Base-by-base conservation (phyloP, 352 stramenopile genomes). In the Blastocystis sp. region DNA sequence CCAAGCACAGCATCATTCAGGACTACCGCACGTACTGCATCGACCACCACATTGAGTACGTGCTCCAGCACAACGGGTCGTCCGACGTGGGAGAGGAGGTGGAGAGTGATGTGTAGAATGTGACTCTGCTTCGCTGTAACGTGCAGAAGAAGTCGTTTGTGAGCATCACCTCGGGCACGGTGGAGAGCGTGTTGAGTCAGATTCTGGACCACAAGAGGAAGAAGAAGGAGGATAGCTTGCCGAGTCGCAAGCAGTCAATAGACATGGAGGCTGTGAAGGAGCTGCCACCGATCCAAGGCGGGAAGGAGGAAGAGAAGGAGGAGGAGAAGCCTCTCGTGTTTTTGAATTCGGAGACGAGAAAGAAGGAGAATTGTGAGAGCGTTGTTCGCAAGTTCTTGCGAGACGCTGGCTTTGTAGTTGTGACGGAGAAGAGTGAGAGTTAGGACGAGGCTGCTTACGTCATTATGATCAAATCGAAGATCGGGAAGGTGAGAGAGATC, bases 361-460 rank as follows among this genome's bases (percentile, higher is more conserved):
- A 78, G 9, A 78, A 78, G 4, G 24, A 62, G 45, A 78, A 78
- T 31, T 55, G 67, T 9, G 67, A 78, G 24, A 21, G 4, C 3
- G 33, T 13, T 21, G 67, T 78, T 10, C 10, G 67, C 9, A 31
- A 78, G n/a, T 37, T 16, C 0, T 26, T 78, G 24, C 19, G 39
- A 13, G 29, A 55, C 33, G 33, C 67, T 13, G 13, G n/a, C 24
- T 62, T 78, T 60, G 67, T 78, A 21, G 67, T 2, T 6, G 39
- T 3, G 29, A 19, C 24, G 39, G 19, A 9, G 37, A 10, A 6
- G 3, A 13, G 9, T 61, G 24, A 61, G 3, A 21, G 3, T 19
- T 78, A 78, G 67, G 60, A 78, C 16, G 50, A 78, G 19, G 21
- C 31, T 45, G 67, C 67, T 2, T 78, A 78, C 29, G 67, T 78